Percentiles rank a stretch among this genome's conserved stretches.
Evolutionary conservation across 2,329 filamentous ascomycete species (phyloP).

Genomic region (Fusarium hostae): DNA sequence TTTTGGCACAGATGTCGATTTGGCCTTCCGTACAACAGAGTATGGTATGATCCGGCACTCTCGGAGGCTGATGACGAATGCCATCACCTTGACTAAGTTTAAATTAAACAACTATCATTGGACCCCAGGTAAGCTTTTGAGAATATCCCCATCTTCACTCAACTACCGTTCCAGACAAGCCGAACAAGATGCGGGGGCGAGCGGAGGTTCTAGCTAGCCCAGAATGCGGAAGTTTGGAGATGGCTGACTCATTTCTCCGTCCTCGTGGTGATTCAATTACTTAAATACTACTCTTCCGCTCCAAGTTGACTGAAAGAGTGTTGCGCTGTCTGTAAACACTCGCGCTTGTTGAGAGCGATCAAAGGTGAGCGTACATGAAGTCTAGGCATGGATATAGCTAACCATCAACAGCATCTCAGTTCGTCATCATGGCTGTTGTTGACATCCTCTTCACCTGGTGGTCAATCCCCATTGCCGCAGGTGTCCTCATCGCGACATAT

Average conservation of each 20-base stretch:
- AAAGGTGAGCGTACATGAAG: not conserved
- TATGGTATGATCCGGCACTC: not conserved
- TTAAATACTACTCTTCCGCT: not conserved
- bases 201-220: not conserved
- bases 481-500: constrained; percentile 64
- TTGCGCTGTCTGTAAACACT: not conserved
- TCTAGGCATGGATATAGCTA: not conserved
- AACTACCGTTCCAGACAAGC: constrained; percentile 3
- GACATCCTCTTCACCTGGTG: constrained; percentile 56
- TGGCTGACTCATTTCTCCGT: not conserved
- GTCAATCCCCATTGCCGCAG: constrained; percentile 58
- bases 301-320: accelerated
- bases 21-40: too few species aligned
- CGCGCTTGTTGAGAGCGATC: not conserved
- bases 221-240: not conserved
- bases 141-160: not conserved
- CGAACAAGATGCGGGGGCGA: constrained; percentile 25
- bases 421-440: constrained; percentile 45
- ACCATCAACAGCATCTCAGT: not conserved
- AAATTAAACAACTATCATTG: not conserved
- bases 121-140: not conserved
- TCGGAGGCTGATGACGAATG: constrained; percentile 1
- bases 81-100: not conserved
- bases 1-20: too few species aligned
- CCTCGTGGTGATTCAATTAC: not conserved